Evolutionary conservation across 176 grass and related monocot species (phyloP), one percentile per base, ranked within the genome.

Genomic region (Canna indica): DNA sequence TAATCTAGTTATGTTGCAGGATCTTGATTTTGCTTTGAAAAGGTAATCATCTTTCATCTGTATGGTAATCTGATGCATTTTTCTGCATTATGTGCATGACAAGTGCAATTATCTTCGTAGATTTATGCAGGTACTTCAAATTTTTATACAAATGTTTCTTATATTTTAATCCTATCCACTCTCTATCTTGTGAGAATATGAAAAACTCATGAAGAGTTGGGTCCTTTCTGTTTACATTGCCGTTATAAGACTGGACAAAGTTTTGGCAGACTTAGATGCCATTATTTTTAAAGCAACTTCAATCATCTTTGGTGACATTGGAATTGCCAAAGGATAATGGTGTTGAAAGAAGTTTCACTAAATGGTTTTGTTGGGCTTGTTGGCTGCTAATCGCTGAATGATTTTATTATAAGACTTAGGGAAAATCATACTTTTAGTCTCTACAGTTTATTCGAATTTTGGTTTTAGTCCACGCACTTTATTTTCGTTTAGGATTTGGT

Each of bases 1-100:
- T 20, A 76, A 73, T 45, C 53, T 91, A 52, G 73, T 71, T 75
- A 7, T 83, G 78, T 79, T 91, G 48, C 77, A 90, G 73, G 64
- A 77, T 70, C 74, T 77, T 56, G 65, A 78, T 71, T 32, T 52
- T 76, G 72, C 68, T 52, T 65, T 84, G 56, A 61, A 82, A 83
- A 83, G 86, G 93, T 96, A 78, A n/a, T 50, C 42, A 31, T 42
- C 38, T 8, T 30, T n/a, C n/a, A n/a, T n/a, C n/a, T 34, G 63
- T 24, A 38, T 59, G 1, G 58, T 82, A 25, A 39, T 1, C 7
- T 28, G 44, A 30, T 42, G n/a, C 7, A 31, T 27, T 26, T 58
- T 66, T 45, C 53, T 79, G 32, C 54, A 74, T 47, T 80, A 3
- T 12, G 8, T 14, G 61, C 70, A 58, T 73, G 12, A 46, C 27